A percentile compares a stretch with the other conserved stretches of the same genome.
Evolutionary conservation across 306 rosid species (phyloP).

Genomic region (Neltuma alba): DNA sequence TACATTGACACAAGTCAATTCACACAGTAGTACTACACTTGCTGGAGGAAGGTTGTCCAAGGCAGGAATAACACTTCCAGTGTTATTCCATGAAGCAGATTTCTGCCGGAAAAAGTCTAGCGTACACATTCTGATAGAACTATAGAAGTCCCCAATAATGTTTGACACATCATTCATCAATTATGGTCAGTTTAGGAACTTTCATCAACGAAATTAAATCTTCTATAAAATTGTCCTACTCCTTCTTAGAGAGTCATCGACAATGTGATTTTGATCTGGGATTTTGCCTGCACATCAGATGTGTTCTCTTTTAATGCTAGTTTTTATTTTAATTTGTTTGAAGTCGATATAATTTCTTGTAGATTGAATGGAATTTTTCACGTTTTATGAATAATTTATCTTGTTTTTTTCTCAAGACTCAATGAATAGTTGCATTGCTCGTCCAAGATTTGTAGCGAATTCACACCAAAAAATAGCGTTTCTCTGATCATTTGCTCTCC

Average conservation of each 20-base stretch:
- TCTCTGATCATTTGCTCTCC: no score
- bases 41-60: constrained; percentile 27
- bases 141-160: neutral
- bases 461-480: no score
- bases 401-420: no score
- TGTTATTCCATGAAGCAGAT: constrained; percentile 32
- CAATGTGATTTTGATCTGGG: neutral
- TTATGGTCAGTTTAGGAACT: neutral
- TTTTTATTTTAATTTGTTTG: neutral
- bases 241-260: neutral
- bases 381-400: no score
- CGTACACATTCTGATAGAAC: neutral
- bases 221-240: neutral
- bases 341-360: neutral
- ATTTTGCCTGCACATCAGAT: neutral
- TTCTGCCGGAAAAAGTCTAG: constrained; percentile 23
- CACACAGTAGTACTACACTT: constrained; percentile 19
- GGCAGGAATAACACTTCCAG: neutral
- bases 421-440: no score
- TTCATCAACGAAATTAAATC: neutral
- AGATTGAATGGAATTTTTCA: neutral
- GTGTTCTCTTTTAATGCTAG: neutral
- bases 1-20: constrained; percentile 41
- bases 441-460: no score
- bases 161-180: neutral